Percentiles rank a stretch among this genome's conserved stretches.
Conservation (phyloP, 805 yeast species). For the Monosporozyma siamensis region DNA sequence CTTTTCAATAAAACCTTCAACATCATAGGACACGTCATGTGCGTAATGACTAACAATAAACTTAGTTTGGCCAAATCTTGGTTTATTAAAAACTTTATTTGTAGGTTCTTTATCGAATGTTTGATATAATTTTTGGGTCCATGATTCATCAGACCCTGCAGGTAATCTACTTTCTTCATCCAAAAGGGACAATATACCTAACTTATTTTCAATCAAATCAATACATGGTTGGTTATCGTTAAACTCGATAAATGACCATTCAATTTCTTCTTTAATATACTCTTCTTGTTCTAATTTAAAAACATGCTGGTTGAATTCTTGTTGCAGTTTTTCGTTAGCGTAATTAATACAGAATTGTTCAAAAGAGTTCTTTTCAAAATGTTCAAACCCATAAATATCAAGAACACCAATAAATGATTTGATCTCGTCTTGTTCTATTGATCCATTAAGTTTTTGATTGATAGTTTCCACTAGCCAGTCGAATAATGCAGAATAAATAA, state of each 20-base stretch:
- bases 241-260: slow-evolving; percentile 95
- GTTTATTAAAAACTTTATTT: slow-evolving; percentile 74
- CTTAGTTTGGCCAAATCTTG: slow-evolving; percentile 87
- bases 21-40: slow-evolving; percentile 83
- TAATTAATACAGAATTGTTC: slow-evolving; percentile 97
- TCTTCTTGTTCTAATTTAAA: slow-evolving; percentile 96
- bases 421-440: slow-evolving; percentile 41
- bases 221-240: slow-evolving; percentile 97
- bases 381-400: slow-evolving; percentile 97
- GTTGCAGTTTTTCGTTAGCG: slow-evolving; percentile 95
- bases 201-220: slow-evolving; percentile 75
- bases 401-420: slow-evolving; percentile 85
- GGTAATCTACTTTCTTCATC: slow-evolving; percentile 96
- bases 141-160: slow-evolving; percentile 83
- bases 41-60: slow-evolving; percentile 93
- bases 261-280: slow-evolving; percentile 82
- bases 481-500: slow-evolving; percentile 81
- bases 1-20: slow-evolving; percentile 92
- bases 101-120: slow-evolving; percentile 73
- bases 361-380: slow-evolving; percentile 86
- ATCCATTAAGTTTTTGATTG: slow-evolving; percentile 61
- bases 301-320: slow-evolving; percentile 94
- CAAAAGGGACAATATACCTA: slow-evolving; percentile 78
- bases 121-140: slow-evolving; percentile 85
- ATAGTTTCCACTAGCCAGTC: slow-evolving; percentile 90